Conservation (phyloP, 495 filamentous ascomycete genomes). For the Achaetomiella virescens region DNA sequence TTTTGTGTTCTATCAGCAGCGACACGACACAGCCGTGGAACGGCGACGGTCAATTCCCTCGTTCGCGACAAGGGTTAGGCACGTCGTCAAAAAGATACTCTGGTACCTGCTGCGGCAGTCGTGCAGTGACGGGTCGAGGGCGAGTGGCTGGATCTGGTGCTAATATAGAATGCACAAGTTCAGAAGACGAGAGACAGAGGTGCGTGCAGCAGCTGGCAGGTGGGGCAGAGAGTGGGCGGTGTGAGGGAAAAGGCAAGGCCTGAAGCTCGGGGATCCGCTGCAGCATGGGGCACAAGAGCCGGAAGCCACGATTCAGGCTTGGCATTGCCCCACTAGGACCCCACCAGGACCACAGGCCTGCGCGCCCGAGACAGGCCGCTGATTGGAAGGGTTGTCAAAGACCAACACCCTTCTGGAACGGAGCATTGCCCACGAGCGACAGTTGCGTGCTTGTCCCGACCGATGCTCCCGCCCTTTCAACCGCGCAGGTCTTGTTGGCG, state of each 20-base stretch:
- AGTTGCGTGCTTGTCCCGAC: too few species aligned
- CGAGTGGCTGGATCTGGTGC: conserved; percentile 31
- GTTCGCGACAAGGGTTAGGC: conserved; percentile 14
- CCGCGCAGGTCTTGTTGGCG: too few species aligned
- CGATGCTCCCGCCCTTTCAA: too few species aligned
- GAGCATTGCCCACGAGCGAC: too few species aligned
- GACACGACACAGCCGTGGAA: conserved; percentile 16
- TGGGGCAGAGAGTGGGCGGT: conserved; percentile 13
- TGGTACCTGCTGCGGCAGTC: conserved; percentile 27
- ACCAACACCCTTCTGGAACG: background rate
- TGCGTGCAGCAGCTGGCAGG: too few species aligned
- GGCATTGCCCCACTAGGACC: conserved; percentile 7
- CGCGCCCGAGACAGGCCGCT: background rate
- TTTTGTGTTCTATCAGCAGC: conserved; percentile 21
- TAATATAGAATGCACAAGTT: conserved; percentile 28
- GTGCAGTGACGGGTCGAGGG: conserved; percentile 24
- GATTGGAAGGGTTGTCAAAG: background rate
- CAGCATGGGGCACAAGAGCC: conserved; percentile 12
- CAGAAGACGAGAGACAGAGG: conserved; percentile 21
- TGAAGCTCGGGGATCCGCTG: conserved; percentile 2
- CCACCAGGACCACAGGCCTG: background rate
- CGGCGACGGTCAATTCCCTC: conserved; percentile 24
- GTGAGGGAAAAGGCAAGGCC: conserved; percentile 17
- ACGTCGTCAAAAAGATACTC: conserved; percentile 18
- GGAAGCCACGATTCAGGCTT: conserved; percentile 23